phyloP scores from a whole-genome alignment of 495 filamentous ascomycete genomes.

The Cudoniella acicularis region DNA sequence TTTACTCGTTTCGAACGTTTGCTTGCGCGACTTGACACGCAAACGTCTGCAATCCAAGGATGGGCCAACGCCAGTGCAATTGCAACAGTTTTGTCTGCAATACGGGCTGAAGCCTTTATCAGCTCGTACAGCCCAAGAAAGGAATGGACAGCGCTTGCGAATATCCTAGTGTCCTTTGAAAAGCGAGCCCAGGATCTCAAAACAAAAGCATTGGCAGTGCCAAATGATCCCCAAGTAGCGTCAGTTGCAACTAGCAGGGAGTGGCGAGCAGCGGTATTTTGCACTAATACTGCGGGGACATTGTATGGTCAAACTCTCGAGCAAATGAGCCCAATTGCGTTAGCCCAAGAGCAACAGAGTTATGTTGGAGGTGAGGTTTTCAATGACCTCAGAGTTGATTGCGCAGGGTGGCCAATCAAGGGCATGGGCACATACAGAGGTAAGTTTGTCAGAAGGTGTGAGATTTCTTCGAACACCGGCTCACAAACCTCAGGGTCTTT shows the following conservation, averaged over 20 bases:
- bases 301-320: background rate
- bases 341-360: background rate
- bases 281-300: background rate
- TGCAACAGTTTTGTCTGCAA: background rate
- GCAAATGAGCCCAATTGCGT: background rate
- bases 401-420: background rate
- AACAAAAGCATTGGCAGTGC: background rate
- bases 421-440: background rate
- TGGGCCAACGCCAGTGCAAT: background rate
- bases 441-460: background rate
- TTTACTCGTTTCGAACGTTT: background rate
- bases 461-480: background rate
- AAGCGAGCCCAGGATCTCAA: background rate
- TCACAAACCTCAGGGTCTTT: constrained; percentile 5
- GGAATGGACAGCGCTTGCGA: too few relatives aligned
- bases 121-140: background rate
- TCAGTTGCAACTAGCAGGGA: background rate
- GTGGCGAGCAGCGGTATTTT: background rate
- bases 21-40: background rate
- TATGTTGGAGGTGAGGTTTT: background rate
- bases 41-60: background rate
- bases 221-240: background rate
- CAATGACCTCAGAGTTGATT: background rate
- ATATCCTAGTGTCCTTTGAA: background rate
- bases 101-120: background rate